A percentile compares a stretch with the other conserved stretches of the same genome.
Conservation (phyloP, 495 filamentous ascomycete species). For the Apiosordaria backusii region DNA sequence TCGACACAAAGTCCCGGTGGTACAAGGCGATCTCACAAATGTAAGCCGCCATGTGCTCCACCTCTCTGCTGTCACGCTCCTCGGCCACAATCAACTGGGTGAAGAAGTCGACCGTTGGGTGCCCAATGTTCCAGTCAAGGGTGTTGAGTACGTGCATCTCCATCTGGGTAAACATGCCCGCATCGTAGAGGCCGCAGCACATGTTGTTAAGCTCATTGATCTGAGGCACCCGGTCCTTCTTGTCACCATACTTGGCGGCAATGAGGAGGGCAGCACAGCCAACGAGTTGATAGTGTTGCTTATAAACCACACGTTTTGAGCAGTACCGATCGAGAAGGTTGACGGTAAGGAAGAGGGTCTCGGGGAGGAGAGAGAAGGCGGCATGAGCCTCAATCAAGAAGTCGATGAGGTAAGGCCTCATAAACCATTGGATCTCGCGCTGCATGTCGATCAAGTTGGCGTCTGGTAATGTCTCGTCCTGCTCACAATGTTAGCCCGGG, state of each 20-base stretch:
- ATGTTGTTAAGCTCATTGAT: slow-evolving; percentile 96
- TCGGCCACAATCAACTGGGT: slow-evolving; percentile 67
- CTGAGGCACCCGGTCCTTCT: slow-evolving; percentile 93
- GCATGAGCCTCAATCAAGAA: slow-evolving; percentile 97
- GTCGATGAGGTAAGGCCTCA: slow-evolving; percentile 96
- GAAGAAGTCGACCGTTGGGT: slow-evolving; percentile 93
- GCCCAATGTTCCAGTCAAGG: slow-evolving; percentile 92
- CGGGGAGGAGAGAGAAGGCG: slow-evolving; percentile 88
- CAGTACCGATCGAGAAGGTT: slow-evolving; percentile 98
- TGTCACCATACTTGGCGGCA: slow-evolving; percentile 96
- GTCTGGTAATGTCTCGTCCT: slow-evolving; percentile 90
- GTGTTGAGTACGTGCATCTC: slow-evolving; percentile 99
- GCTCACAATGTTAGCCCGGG: slow-evolving; percentile 13
- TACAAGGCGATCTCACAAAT: slow-evolving; percentile 92
- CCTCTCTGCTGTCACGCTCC: slow-evolving; percentile 75
- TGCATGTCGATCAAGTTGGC: slow-evolving; percentile 98
- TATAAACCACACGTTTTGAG: slow-evolving; percentile 97
- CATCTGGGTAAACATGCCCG: slow-evolving; percentile 99
- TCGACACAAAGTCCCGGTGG: slow-evolving; percentile 92
- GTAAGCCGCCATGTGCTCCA: slow-evolving; percentile 92
- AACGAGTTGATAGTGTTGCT: slow-evolving; percentile 97
- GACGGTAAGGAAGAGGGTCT: slow-evolving; percentile 91
- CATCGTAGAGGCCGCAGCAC: slow-evolving; percentile 98
- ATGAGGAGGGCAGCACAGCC: slow-evolving; percentile 95
- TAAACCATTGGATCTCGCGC: slow-evolving; percentile 99